Evolutionary conservation across 2,329 filamentous ascomycete species (phyloP), one percentile per base, ranked within the genome.

Genomic region (Penicillium sp.): DNA sequence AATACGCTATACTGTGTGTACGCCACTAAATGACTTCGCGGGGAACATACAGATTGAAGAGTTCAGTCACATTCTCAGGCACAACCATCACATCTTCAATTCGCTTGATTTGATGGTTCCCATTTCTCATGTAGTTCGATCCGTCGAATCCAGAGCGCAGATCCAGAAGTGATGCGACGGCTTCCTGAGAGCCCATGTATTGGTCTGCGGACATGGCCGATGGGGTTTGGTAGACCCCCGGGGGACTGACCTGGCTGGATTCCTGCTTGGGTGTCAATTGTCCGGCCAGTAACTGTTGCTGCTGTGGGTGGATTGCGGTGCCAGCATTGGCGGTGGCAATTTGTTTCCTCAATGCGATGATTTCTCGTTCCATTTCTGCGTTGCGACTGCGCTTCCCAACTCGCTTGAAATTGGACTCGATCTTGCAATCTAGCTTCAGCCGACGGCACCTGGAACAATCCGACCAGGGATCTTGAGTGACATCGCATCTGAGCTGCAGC

Each of bases 381-480:
- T 83, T 73, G 69, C 80, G 69, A 48, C 79, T 83, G 42, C 81
- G 74, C 66, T 84, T 84, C 33, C 80, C 81, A 21, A 84, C 69
- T 45, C 81, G 76, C 66, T 82, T 84, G 69, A 84, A 85, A 63
- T 81, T 81, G 46, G 79, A 77, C 56, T 84, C 80, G 60, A 85
- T 83, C 55, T 80, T 79, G 65, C 81, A 84, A 39, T 74, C 71
- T 26, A 84, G 75, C 45, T 74, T 75, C 41, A 83, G 73, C 51
- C 81, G 81, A 47, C 73, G 70, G 63, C 81, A 85, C 45, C 81
- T 74, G 25, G 73, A 74, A 64, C 81, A 85, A 36, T 75, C 71
- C 45, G 71, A 70, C 64, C 80, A 84, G 8, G 80, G 80, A 31
- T 82, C 78, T 57, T 81, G 78, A 41, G 78, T 66, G 47, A 84